These are phyloP conservation scores for Grosmannia clavigera DNA, from an alignment of 2,329 filamentous ascomycete species.

Conservation along the genomic window DNA sequence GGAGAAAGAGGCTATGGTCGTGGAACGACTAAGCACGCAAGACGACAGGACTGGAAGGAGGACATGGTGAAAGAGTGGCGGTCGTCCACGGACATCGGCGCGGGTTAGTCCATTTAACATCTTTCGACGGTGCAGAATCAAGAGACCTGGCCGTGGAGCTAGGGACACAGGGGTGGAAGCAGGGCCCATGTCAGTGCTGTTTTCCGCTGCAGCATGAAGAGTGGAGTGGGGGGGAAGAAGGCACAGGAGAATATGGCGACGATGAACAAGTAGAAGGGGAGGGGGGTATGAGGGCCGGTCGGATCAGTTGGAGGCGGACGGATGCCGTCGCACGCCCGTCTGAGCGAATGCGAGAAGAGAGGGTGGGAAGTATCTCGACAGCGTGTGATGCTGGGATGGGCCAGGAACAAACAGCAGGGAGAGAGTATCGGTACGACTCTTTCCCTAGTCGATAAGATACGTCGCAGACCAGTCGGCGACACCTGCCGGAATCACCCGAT, in stretches of 20 bases:
- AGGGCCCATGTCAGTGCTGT: not conserved
- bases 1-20: not conserved
- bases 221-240: not conserved
- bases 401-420: not conserved
- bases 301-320: not conserved
- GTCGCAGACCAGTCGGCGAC: not conserved
- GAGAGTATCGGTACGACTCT: not conserved
- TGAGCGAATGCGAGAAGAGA: not conserved
- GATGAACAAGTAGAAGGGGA: not conserved
- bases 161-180: not conserved
- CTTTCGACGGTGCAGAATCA: constrained; percentile 6
- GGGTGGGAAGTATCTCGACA: not conserved
- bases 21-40: constrained; percentile 4
- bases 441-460: not conserved
- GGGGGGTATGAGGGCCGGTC: not conserved
- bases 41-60: not conserved
- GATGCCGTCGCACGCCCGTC: not conserved
- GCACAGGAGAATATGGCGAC: not conserved
- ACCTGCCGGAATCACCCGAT: constrained; percentile 1
- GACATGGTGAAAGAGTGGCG: not conserved
- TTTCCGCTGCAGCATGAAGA: not conserved
- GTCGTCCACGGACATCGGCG: constrained; percentile 4
- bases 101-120: constrained; percentile 12
- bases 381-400: not conserved
- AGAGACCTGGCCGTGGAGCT: constrained; percentile 7